Evolutionary conservation across 2,329 filamentous ascomycete genomes (phyloP).

Genomic region (Bisporella sp.): DNA sequence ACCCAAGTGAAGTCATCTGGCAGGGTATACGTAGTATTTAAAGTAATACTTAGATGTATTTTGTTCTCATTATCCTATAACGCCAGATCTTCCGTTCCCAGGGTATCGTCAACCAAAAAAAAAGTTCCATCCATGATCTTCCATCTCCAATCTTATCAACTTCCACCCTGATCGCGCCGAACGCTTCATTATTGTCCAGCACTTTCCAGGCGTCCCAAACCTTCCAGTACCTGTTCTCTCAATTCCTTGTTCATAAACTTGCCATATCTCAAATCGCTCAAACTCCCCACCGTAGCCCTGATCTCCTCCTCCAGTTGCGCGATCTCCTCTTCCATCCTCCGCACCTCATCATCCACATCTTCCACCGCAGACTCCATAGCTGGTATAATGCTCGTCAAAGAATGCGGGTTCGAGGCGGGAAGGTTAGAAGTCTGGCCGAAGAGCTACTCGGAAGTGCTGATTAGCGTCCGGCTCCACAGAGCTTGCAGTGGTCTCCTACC

Average conservation of each 20-base stretch:
- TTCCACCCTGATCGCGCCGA: no score
- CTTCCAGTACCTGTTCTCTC: constrained; percentile 59
- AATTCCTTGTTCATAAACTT: constrained; percentile 60
- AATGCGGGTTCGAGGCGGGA: constrained; percentile 46
- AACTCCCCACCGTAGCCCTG: constrained; percentile 57
- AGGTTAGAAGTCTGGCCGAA: constrained; percentile 44
- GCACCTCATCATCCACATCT: constrained; percentile 62
- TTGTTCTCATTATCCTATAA: no score
- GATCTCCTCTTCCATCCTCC: constrained; percentile 58
- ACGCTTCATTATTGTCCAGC: constrained; percentile 6
- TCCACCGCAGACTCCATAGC: constrained; percentile 61
- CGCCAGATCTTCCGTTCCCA: no score
- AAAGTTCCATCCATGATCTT: no score
- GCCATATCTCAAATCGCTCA: constrained; percentile 81
- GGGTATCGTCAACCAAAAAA: no score
- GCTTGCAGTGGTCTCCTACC: constrained; percentile 30
- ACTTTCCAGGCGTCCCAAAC: constrained; percentile 53
- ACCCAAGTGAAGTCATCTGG: no score
- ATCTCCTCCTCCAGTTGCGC: constrained; percentile 52
- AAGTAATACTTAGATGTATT: no score
- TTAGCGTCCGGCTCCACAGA: no score
- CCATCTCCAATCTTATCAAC: no score
- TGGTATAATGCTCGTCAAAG: constrained; percentile 55
- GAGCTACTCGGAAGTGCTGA: constrained; percentile 36
- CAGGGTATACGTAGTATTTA: no score